phyloP scores from a whole-genome alignment of 805 yeast genomes.

The Myxozyma udenii region DNA sequence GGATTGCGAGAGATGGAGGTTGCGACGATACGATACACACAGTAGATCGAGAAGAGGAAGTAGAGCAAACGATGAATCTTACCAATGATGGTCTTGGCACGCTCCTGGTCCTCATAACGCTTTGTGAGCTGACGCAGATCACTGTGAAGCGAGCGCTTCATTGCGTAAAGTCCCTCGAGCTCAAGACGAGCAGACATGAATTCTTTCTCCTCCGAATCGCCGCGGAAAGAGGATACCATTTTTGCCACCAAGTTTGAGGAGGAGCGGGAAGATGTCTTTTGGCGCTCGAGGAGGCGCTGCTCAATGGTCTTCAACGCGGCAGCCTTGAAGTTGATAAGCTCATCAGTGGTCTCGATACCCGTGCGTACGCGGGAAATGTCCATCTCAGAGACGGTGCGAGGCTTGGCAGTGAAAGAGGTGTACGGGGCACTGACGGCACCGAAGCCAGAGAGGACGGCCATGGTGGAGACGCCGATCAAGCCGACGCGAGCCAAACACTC shows the following conservation, averaged over 20 bases:
- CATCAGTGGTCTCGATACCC: slow-evolving; percentile 36
- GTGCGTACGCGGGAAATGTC: slow-evolving; percentile 36
- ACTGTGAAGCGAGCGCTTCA: slow-evolving; percentile 36
- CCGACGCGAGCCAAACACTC: slow-evolving; percentile 39
- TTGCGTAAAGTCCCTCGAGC: slow-evolving; percentile 38
- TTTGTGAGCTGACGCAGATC: slow-evolving; percentile 35
- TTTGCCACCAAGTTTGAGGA: slow-evolving; percentile 35
- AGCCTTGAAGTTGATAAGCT: slow-evolving; percentile 34
- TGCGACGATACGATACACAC: slow-evolving; percentile 42
- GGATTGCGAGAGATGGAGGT: slow-evolving; percentile 37
- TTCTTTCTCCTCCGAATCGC: slow-evolving; percentile 28
- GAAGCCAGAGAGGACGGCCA: slow-evolving; percentile 44
- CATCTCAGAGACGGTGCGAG: slow-evolving; percentile 33
- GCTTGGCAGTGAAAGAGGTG: slow-evolving; percentile 36
- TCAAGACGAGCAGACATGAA: slow-evolving; percentile 32
- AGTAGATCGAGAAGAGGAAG: slow-evolving; percentile 41
- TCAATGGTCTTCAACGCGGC: slow-evolving; percentile 29
- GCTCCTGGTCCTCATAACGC: slow-evolving; percentile 33
- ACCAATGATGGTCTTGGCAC: slow-evolving; percentile 37
- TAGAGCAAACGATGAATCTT: slow-evolving; percentile 32
- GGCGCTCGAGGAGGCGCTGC: slow-evolving; percentile 33
- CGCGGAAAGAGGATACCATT: slow-evolving; percentile 31
- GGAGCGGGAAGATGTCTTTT: slow-evolving; percentile 21
- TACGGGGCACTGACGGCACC: slow-evolving; percentile 45
- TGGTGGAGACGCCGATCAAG: slow-evolving; percentile 42